Base-by-base conservation (phyloP, 1,284 basidiomycete species). In the Sanghuangporus baumii region DNA sequence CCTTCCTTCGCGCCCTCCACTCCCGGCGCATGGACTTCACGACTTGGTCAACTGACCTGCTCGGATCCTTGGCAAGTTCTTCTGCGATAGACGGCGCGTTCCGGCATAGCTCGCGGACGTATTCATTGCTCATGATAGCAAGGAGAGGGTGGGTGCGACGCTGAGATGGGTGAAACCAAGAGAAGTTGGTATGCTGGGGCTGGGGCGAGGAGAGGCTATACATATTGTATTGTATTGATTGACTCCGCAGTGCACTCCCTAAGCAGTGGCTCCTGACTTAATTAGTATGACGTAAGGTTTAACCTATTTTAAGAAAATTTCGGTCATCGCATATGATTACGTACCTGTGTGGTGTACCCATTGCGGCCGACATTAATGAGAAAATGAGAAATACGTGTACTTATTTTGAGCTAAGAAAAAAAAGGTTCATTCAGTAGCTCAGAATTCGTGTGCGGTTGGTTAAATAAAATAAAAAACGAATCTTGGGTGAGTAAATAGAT, bases 31-130 rank as follows among this genome's bases (percentile, higher is more conserved):
- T 37, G 20, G 51, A 16, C 34, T 43, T 47, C 23, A 61, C 48
- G 56, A 65, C 46, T 6, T 52, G 34, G 18, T 50, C 55, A 46
- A 57, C 50, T 7, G 40, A 36, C 14, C 36, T 20, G 20, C 1
- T 34, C 47, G 63, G 63, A 46, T 56, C 54, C 41, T 57, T 61
- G 18, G 59, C 63, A 16, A 65, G 48, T 34, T 61, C 63, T 12
- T 26, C 40, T 8, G 63, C 57, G 31, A 65, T 55, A 26, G 63
- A 56, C 54, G 63, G 51, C 18, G 54, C 60, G 20, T 46, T 38
- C 31, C 40, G 14, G 34, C 59, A 61, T 16, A 65, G 55, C 8
- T 57, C 41, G 18, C 26, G 14, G 40, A 65, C 26, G 20, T 61
- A 43, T 20, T 61, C 60, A 20, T 55, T 57, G 11, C 52, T 36